Base-by-base conservation (phyloP, 2,329 filamentous ascomycete genomes). In the Phaeosphaeria sp. region DNA sequence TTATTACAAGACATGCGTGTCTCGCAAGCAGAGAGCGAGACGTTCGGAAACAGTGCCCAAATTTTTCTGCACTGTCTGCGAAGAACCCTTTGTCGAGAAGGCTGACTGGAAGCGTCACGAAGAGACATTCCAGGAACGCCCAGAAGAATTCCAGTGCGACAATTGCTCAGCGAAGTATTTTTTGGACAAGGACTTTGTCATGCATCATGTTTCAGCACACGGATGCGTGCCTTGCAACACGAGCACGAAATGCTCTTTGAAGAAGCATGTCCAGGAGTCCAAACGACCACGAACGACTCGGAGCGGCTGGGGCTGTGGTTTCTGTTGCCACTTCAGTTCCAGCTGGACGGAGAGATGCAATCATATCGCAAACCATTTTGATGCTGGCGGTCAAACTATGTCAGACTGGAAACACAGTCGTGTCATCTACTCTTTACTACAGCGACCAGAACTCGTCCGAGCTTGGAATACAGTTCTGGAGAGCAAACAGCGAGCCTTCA, bases 21-120 rank as follows among this genome's bases (percentile, higher is more conserved):
- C 67, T 2, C 63, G 67, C 0, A 65, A 52, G 6, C 71, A 69
- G 41, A 62, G 70, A 47, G 59, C 59, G 20, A 60, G 68, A 2
- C 55, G 59, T 11, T 64, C 67, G 3, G 58, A 58, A 13, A 71
- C 68, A 39, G 52, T 60, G 18, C 68, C 71, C 17, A 63, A 65
- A 27, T 75, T 73, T 53, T 74, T 71, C 57, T 82, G 79, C 62
- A 81, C 78, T 0, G 75, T 75, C 5, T 81, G 81, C 72, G 83
- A 86, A 63, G 86, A 86, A 49, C 85, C 84, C 52, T 89, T 89
- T 67, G 84, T 86, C 74, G 81, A 85, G 63, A 89, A 89, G 68
- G 87, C 87, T 63, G 86, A 89, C 72, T 90, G 87, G 87, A 88
- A 88, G 72, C 80, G 85, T 6, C 87, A 90, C 71, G 86, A 89